Percentiles rank a stretch among this genome's conserved stretches.
These are phyloP conservation scores for Pichia gijzeniarum DNA, from an alignment of 805 yeast species.

Conservation along the genomic window DNA sequence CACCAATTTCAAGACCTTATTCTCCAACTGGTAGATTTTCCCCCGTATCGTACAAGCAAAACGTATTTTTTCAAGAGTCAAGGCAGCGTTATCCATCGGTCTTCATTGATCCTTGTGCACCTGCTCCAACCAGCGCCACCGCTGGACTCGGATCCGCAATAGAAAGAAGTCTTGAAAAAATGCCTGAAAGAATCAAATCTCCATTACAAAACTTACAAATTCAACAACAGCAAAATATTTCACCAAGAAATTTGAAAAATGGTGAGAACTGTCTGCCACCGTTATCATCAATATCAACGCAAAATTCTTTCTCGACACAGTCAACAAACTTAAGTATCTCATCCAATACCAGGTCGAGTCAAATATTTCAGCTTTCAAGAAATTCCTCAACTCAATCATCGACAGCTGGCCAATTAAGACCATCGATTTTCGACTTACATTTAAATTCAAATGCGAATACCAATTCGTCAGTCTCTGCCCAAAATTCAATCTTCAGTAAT, in stretches of 20 bases:
- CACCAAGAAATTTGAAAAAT: constrained; percentile 2
- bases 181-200: no score
- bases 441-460: constrained; percentile 19
- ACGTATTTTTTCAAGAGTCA: constrained; percentile 23
- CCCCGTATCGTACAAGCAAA: constrained; percentile 19
- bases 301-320: constrained; percentile 3
- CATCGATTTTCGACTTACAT: constrained; percentile 16
- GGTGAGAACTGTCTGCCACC: constrained; percentile 6
- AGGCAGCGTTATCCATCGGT: constrained; percentile 43
- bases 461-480: constrained; percentile 22
- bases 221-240: background rate
- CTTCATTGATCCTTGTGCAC: constrained; percentile 44
- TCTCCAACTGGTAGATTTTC: constrained; percentile 14
- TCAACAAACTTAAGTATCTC: constrained; percentile 3
- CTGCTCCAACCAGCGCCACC: constrained; percentile 26
- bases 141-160: no score
- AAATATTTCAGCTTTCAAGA: constrained; percentile 2
- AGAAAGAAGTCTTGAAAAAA: no score
- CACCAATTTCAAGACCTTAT: constrained; percentile 6
- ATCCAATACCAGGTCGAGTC: background rate
- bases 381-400: constrained; percentile 4
- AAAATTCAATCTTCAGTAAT: constrained; percentile 23
- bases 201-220: background rate
- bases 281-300: constrained; percentile 10
- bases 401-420: constrained; percentile 8